Evolutionary conservation across 1,284 basidiomycete genomes (phyloP).

Genomic region (Malassezia sympodialis): DNA sequence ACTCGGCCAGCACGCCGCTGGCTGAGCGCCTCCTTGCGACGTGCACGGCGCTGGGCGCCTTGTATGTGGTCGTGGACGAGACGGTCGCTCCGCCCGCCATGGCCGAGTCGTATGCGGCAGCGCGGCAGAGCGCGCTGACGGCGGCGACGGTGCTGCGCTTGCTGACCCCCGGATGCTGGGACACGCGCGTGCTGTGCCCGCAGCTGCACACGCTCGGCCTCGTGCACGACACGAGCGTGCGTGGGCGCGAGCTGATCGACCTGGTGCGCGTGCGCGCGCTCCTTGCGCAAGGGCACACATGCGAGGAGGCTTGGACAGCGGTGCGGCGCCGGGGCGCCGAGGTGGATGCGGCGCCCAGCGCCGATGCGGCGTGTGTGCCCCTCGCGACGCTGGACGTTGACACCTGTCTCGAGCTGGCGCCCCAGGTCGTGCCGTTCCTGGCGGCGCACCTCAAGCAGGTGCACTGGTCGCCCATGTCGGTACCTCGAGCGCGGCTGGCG

Average conservation of each 20-base stretch:
- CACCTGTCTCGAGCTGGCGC: constrained; percentile 2
- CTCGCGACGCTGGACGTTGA: constrained; percentile 3
- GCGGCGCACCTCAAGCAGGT: constrained; percentile 2
- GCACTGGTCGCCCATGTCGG: constrained; percentile 1
- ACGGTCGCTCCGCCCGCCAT: background rate
- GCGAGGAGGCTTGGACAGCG: background rate
- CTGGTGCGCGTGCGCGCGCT: constrained; percentile 6
- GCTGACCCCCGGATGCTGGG: constrained; percentile 3
- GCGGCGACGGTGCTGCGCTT: constrained; percentile 2
- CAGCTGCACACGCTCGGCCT: background rate
- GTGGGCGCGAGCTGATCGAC: constrained; percentile 13
- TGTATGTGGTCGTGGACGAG: constrained; percentile 8
- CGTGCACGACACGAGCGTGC: constrained; percentile 2
- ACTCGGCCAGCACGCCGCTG: background rate
- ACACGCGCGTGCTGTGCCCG: constrained; percentile 1
- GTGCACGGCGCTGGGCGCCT: background rate
- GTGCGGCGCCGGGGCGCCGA: too few relatives aligned
- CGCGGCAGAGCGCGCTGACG: constrained; percentile 1
- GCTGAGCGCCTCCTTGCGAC: background rate
- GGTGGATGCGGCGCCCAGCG: background rate
- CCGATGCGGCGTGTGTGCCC: background rate
- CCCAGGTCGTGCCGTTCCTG: constrained; percentile 1
- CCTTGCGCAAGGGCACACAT: background rate
- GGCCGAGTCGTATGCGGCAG: background rate
- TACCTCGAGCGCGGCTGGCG: background rate